These are phyloP conservation scores for Escovopsis weberi DNA, from an alignment of 2,329 filamentous ascomycete species.

Conservation along the genomic window DNA sequence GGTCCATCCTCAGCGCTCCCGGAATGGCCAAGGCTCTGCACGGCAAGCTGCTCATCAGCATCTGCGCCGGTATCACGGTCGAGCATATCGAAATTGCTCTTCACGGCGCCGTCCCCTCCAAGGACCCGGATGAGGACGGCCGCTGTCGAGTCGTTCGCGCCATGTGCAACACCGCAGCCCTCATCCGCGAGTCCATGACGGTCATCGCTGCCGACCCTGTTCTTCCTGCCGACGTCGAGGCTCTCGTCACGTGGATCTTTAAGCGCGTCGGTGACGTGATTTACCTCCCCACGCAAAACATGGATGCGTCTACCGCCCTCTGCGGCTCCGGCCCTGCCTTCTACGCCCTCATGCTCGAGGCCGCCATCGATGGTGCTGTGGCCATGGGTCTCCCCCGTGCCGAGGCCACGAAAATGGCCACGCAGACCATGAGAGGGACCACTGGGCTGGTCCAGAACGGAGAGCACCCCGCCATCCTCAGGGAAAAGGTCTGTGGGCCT, in stretches of 20 bases:
- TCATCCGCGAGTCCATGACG: slow-evolving; percentile 71
- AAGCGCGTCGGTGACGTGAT: slow-evolving; percentile 56
- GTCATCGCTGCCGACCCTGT: slow-evolving; percentile 54
- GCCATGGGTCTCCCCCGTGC: slow-evolving; percentile 62
- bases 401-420: slow-evolving; percentile 63
- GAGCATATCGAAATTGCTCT: slow-evolving; percentile 52
- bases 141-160: slow-evolving; percentile 56
- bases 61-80: slow-evolving; percentile 62
- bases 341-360: slow-evolving; percentile 61
- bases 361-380: slow-evolving; percentile 61
- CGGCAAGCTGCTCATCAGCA: slow-evolving; percentile 70
- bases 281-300: slow-evolving; percentile 48
- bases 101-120: slow-evolving; percentile 38
- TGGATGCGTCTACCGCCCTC: slow-evolving; percentile 61
- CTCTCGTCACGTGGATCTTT: slow-evolving; percentile 64
- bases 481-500: slow-evolving; percentile 64
- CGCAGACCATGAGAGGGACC: slow-evolving; percentile 63
- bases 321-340: slow-evolving; percentile 65
- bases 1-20: slow-evolving; percentile 48
- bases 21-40: slow-evolving; percentile 59
- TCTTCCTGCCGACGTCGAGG: slow-evolving; percentile 35
- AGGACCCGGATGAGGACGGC: slow-evolving; percentile 29
- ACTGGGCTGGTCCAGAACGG: slow-evolving; percentile 54
- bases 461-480: slow-evolving; percentile 60
- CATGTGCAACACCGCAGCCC: slow-evolving; percentile 73